Evolutionary conservation across 768 basidiomycete genomes (phyloP).

Genomic region (Zangia roseola): DNA sequence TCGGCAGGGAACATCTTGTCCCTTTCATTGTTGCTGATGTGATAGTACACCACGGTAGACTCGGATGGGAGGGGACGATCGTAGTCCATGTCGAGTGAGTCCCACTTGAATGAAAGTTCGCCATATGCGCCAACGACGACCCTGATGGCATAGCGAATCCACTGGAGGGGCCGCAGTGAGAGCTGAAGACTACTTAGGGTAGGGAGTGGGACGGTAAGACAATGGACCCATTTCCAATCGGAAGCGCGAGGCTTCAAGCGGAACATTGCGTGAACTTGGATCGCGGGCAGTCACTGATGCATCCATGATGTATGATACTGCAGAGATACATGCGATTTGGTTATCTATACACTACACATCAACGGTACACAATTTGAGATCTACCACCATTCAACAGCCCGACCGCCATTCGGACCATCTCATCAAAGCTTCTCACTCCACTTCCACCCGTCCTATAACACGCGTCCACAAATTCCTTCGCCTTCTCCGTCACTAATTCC

Average conservation of each 20-base stretch:
- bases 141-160: constrained; percentile 7
- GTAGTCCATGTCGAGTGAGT: neutral
- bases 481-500: constrained; percentile 42
- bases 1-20: constrained; percentile 2
- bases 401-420: constrained; percentile 17
- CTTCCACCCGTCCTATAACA: neutral
- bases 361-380: no score
- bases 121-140: neutral
- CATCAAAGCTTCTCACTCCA: constrained; percentile 11
- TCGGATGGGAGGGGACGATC: neutral
- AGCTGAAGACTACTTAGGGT: neutral
- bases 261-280: neutral
- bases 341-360: no score
- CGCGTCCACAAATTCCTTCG: constrained; percentile 37
- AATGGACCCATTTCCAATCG: neutral
- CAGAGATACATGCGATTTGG: no score
- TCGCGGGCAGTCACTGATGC: no score
- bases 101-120: neutral
- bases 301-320: no score
- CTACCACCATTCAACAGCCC: constrained; percentile 11
- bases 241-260: neutral
- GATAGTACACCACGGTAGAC: neutral
- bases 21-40: neutral
- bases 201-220: neutral
- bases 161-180: neutral